Evolutionary conservation across 352 stramenopile genomes (phyloP).

Genomic region (Pythium chondricola): DNA sequence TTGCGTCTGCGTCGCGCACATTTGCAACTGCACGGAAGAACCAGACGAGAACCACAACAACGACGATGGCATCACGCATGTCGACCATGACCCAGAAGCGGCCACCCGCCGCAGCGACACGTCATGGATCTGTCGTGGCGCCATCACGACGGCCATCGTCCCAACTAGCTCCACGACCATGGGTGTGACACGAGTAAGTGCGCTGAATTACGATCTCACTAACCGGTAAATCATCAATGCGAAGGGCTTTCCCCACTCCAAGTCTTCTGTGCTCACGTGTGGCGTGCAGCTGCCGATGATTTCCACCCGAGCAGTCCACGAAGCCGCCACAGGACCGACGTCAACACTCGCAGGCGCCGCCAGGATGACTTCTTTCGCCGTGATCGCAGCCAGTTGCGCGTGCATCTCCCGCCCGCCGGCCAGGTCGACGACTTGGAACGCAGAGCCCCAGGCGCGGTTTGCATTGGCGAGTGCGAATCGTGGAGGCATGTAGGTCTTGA

Average conservation of each 20-base stretch:
- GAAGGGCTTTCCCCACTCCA: constrained; percentile 36
- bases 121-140: not conserved
- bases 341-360: constrained; percentile 40
- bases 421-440: constrained; percentile 48
- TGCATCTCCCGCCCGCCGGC: constrained; percentile 25
- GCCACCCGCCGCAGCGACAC: not conserved
- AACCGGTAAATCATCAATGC: constrained; percentile 38
- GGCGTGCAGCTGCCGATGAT: constrained; percentile 38
- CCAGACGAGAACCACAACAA: not conserved
- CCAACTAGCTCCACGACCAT: constrained; percentile 7
- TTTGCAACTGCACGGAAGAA: constrained; percentile 2
- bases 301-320: not conserved
- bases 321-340: constrained; percentile 15
- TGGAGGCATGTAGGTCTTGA: constrained; percentile 77
- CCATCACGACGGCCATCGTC: constrained; percentile 1
- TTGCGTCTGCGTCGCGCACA: constrained; percentile 9
- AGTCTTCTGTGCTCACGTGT: constrained; percentile 55
- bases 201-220: not conserved
- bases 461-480: constrained; percentile 52
- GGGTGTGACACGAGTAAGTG: constrained; percentile 4
- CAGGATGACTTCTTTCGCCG: constrained; percentile 19
- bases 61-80: not conserved
- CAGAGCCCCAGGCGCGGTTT: not conserved
- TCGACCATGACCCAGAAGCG: not conserved
- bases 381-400: constrained; percentile 6